phyloP scores from a whole-genome alignment of 352 stramenopile species.

The Aphanomyces stellatus region DNA sequence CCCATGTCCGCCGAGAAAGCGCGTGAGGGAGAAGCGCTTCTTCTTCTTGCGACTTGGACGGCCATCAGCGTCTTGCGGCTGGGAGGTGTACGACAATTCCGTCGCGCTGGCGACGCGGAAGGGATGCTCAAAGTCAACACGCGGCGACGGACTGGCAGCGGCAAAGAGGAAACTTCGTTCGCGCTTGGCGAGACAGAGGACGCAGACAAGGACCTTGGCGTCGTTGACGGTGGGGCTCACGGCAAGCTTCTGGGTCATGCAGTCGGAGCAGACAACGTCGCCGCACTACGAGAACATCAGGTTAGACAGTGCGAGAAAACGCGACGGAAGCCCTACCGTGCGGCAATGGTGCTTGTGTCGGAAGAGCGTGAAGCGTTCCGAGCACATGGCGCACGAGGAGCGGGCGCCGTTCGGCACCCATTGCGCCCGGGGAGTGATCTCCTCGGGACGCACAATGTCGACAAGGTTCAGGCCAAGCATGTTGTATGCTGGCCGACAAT shows the following conservation, averaged over 20 bases:
- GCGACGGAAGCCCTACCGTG: not conserved
- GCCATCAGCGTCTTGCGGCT: too few relatives aligned
- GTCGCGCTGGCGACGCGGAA: not conserved
- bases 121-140: not conserved
- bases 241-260: not conserved
- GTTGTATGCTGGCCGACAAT: too few relatives aligned
- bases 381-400: slow-evolving; percentile 6
- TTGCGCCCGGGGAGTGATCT: not conserved
- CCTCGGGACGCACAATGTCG: not conserved
- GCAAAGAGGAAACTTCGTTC: not conserved
- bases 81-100: too few relatives aligned
- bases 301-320: not conserved
- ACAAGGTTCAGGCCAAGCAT: not conserved
- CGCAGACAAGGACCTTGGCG: not conserved
- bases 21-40: too few relatives aligned
- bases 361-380: slow-evolving; percentile 6
- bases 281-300: not conserved
- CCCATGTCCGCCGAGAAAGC: too few relatives aligned
- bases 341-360: slow-evolving; percentile 18
- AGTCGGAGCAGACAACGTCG: not conserved
- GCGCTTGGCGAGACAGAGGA: not conserved
- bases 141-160: not conserved
- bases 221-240: not conserved
- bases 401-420: slow-evolving; percentile 8
- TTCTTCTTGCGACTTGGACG: too few relatives aligned